These are phyloP conservation scores for Hymenotorrendiella dingleyae DNA, from an alignment of 2,329 filamentous ascomycete species.

Conservation along the genomic window DNA sequence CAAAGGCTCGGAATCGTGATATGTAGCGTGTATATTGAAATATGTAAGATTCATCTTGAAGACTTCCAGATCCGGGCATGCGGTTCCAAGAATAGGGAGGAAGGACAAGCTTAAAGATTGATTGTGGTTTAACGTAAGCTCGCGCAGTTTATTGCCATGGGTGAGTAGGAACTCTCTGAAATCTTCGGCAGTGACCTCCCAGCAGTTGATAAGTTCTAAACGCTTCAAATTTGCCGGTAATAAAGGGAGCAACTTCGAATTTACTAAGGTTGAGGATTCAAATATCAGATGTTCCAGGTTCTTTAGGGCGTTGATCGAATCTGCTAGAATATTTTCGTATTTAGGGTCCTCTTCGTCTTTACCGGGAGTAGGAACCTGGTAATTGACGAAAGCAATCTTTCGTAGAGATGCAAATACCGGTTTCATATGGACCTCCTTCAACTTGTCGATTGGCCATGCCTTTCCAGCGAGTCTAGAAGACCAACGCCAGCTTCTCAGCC, in stretches of 20 bases:
- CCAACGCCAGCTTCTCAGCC: constrained; percentile 54
- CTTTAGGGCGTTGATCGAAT: constrained; percentile 49
- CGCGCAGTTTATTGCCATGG: constrained; percentile 61
- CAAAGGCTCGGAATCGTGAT: constrained; percentile 66
- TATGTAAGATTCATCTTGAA: constrained; percentile 76
- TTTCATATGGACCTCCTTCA: constrained; percentile 47
- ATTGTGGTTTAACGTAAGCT: constrained; percentile 71
- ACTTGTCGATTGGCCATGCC: constrained; percentile 41
- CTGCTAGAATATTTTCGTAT: constrained; percentile 35
- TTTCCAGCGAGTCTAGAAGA: constrained; percentile 47
- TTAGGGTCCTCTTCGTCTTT: constrained; percentile 32
- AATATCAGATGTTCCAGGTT: constrained; percentile 63
- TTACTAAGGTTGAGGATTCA: constrained; percentile 68
- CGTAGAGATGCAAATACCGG: constrained; percentile 51
- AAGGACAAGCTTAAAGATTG: constrained; percentile 73
- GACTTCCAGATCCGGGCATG: constrained; percentile 65
- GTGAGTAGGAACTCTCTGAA: constrained; percentile 59
- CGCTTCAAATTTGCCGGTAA: constrained; percentile 61
- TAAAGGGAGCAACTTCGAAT: constrained; percentile 59
- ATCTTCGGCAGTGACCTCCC: constrained; percentile 62
- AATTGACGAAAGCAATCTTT: constrained; percentile 57
- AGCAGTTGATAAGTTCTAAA: constrained; percentile 74
- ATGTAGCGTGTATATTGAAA: constrained; percentile 61
- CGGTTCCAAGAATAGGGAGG: constrained; percentile 55
- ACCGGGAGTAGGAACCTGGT: constrained; percentile 46